These are phyloP conservation scores for Boletus coffeatus DNA, from an alignment of 1,284 basidiomycete genomes.

Conservation along the genomic window DNA sequence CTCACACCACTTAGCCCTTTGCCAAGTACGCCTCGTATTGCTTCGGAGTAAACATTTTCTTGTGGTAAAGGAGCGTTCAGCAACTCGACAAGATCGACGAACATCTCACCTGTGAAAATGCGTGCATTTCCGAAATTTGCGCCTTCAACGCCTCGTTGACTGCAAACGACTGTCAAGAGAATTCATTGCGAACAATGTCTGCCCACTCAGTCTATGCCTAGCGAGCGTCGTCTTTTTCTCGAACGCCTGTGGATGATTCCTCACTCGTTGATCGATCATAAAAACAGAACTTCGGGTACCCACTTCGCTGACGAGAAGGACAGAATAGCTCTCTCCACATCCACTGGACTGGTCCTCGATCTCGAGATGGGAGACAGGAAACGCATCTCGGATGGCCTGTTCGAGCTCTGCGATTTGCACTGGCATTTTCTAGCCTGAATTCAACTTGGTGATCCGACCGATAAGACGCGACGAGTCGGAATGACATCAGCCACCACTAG, in stretches of 20 bases:
- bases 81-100: not conserved
- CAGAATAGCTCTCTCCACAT: slow-evolving; percentile 70
- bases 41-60: slow-evolving; percentile 74
- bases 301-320: slow-evolving; percentile 72
- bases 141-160: slow-evolving; percentile 72
- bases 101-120: slow-evolving; percentile 70
- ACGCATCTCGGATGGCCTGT: slow-evolving; percentile 49
- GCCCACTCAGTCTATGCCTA: slow-evolving; percentile 60
- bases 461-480: slow-evolving; percentile 1
- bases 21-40: slow-evolving; percentile 55
- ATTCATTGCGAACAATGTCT: not conserved
- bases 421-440: slow-evolving; percentile 42
- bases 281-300: slow-evolving; percentile 13
- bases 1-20: slow-evolving; percentile 30
- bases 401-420: slow-evolving; percentile 53
- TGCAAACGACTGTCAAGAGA: slow-evolving; percentile 25
- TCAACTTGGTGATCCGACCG: slow-evolving; percentile 9
- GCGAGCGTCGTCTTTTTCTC: slow-evolving; percentile 72
- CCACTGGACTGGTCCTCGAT: slow-evolving; percentile 73
- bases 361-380: slow-evolving; percentile 60
- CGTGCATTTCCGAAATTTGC: slow-evolving; percentile 74
- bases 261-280: not conserved
- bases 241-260: slow-evolving; percentile 45
- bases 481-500: not conserved
- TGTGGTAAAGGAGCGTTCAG: slow-evolving; percentile 4